phyloP scores from a whole-genome alignment of 306 rosid species.

The Vicia villosa region DNA sequence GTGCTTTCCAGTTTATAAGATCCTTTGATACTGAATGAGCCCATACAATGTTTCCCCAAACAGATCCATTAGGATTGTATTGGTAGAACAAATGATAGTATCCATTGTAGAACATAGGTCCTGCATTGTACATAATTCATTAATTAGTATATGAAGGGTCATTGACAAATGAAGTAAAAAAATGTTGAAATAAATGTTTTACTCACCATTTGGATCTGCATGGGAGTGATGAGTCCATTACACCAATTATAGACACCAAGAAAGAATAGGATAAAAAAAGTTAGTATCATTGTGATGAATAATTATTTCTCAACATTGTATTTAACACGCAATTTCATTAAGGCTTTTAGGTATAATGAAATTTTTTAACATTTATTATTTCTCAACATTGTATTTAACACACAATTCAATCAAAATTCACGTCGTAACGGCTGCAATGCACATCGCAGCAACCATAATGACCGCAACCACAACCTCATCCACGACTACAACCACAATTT shows the following conservation, averaged over 20 bases:
- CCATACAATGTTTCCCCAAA: conserved; percentile 97
- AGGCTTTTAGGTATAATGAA: too few species aligned
- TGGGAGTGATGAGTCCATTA: conserved; percentile 30
- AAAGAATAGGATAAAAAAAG: conserved; percentile 11
- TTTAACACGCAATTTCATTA: too few species aligned
- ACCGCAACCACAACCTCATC: too few species aligned
- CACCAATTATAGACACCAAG: conserved; percentile 29
- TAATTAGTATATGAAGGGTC: not conserved
- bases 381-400: too few species aligned
- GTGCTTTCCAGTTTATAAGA: conserved; percentile 65
- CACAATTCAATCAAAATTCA: too few species aligned
- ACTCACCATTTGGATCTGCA: conserved; percentile 88
- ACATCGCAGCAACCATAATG: too few species aligned
- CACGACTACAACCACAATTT: too few species aligned
- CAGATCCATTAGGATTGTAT: conserved; percentile 83
- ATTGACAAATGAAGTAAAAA: not conserved
- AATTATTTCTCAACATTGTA: too few species aligned
- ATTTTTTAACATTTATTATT: too few species aligned
- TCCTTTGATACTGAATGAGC: conserved; percentile 86
- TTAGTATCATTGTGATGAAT: conserved; percentile 8
- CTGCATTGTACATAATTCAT: conserved; percentile 36
- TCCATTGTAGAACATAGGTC: conserved; percentile 78
- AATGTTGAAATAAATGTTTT: not conserved
- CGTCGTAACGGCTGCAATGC: too few species aligned
- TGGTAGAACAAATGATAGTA: conserved; percentile 82